A percentile compares a stretch with the other conserved stretches of the same genome.
Conservation (phyloP, 371 early-diverging fungal genomes). For the Syncephalastrum racemosum region DNA sequence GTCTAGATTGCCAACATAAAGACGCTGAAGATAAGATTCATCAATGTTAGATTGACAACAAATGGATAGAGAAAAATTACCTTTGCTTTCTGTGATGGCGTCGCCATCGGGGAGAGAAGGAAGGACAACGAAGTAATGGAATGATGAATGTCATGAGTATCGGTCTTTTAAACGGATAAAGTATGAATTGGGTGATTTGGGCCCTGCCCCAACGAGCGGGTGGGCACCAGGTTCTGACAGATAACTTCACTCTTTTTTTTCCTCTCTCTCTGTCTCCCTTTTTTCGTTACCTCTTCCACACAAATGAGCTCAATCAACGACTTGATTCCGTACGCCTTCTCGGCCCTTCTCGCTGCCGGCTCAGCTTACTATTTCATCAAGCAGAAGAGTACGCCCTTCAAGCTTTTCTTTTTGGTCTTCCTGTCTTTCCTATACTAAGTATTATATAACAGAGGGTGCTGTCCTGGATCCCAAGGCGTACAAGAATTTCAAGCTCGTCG, state of each 20-base stretch:
- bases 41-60: background rate
- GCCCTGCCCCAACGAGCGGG: too few relatives aligned
- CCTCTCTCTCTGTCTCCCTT: too few relatives aligned
- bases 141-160: too few relatives aligned
- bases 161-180: too few relatives aligned
- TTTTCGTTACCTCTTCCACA: too few relatives aligned
- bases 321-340: constrained; percentile 18
- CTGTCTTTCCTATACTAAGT: background rate
- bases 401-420: background rate
- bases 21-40: constrained; percentile 26
- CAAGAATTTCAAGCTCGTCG: constrained; percentile 77
- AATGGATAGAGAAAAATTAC: background rate
- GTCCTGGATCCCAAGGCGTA: constrained; percentile 74
- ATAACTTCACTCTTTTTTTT: too few relatives aligned
- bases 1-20: constrained; percentile 66
- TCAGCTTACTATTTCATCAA: constrained; percentile 21
- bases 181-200: too few relatives aligned
- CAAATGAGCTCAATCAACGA: too few relatives aligned
- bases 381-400: constrained; percentile 16
- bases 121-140: constrained; percentile 1
- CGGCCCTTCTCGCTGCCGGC: constrained; percentile 19
- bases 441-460: constrained; percentile 20
- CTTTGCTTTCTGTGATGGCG: constrained; percentile 11
- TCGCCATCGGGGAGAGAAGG: constrained; percentile 4
- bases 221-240: too few relatives aligned